These are phyloP conservation scores for Bryum argenteum DNA, from an alignment of 225 moss, liverwort and hornwort species.

Conservation along the genomic window DNA sequence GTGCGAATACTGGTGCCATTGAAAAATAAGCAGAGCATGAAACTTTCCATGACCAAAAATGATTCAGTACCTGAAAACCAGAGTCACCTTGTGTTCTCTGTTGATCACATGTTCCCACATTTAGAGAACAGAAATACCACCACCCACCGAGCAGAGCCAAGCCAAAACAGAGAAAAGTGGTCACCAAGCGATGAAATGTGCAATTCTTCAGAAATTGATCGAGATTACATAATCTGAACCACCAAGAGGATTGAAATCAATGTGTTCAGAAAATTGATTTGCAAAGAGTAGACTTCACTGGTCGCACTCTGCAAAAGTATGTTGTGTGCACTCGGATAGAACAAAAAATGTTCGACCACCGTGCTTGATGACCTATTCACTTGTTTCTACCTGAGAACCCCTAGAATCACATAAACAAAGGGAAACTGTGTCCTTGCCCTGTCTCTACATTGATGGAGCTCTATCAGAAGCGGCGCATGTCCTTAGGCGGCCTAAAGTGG, in stretches of 20 bases:
- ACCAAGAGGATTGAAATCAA: conserved; percentile 1
- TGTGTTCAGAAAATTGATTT: background rate
- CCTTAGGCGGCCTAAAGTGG: conserved; percentile 95
- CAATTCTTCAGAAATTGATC: background rate
- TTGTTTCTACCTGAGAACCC: conserved; percentile 14
- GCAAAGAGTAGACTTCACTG: background rate
- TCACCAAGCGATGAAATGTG: background rate
- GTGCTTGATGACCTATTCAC: conserved; percentile 15
- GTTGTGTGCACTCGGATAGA: conserved; percentile 21
- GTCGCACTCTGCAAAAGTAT: conserved; percentile 15
- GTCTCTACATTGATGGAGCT: conserved; percentile 12
- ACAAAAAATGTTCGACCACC: conserved; percentile 11
- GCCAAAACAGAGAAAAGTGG: background rate
- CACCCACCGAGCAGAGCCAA: background rate
- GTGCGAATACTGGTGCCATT: too few relatives aligned
- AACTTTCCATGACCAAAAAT: too few relatives aligned
- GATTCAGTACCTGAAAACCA: background rate
- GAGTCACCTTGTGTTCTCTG: too few relatives aligned
- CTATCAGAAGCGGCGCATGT: conserved; percentile 87
- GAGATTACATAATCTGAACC: background rate
- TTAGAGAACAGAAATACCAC: background rate
- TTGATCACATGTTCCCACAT: too few relatives aligned
- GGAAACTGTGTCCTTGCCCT: conserved; percentile 9
- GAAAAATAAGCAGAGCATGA: too few relatives aligned
- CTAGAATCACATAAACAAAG: conserved; percentile 19